These are phyloP conservation scores for Heliosperma pusillum DNA, from an alignment of 148 eudicot species.

Conservation along the genomic window DNA sequence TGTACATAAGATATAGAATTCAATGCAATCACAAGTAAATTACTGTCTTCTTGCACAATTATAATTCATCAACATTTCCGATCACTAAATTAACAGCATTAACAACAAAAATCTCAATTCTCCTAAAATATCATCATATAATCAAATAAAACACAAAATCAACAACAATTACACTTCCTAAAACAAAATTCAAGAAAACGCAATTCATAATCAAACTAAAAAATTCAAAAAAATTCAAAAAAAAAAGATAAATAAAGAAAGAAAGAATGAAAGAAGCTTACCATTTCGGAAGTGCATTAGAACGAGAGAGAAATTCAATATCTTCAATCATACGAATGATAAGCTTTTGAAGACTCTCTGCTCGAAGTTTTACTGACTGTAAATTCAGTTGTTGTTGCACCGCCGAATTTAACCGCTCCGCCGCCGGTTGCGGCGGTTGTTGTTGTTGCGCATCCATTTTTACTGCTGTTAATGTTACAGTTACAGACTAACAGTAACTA, in stretches of 20 bases:
- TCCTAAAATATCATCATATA: not conserved
- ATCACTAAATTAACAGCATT: not conserved
- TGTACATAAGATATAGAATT: no score
- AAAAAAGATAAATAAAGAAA: not conserved
- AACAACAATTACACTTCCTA: not conserved
- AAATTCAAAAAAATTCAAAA: not conserved
- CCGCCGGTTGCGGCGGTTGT: slow-evolving; percentile 41
- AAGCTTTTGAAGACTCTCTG: slow-evolving; percentile 65
- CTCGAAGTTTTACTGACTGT: slow-evolving; percentile 77
- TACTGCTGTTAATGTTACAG: not conserved
- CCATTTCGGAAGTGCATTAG: slow-evolving; percentile 83
- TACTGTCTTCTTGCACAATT: no score
- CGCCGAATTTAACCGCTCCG: slow-evolving; percentile 62
- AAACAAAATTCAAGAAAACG: not conserved
- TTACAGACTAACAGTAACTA: not conserved
- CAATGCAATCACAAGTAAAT: no score
- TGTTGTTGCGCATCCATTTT: slow-evolving; percentile 31
- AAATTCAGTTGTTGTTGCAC: slow-evolving; percentile 81
- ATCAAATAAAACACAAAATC: not conserved
- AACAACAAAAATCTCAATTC: not conserved
- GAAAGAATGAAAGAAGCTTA: slow-evolving; percentile 11
- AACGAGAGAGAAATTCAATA: slow-evolving; percentile 54
- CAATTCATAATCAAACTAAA: not conserved
- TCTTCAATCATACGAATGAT: slow-evolving; percentile 90
- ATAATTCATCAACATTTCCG: not conserved